Evolutionary conservation across 352 stramenopile genomes (phyloP), one percentile per base, ranked within the genome.

Genomic region (Plasmopara muralis): DNA sequence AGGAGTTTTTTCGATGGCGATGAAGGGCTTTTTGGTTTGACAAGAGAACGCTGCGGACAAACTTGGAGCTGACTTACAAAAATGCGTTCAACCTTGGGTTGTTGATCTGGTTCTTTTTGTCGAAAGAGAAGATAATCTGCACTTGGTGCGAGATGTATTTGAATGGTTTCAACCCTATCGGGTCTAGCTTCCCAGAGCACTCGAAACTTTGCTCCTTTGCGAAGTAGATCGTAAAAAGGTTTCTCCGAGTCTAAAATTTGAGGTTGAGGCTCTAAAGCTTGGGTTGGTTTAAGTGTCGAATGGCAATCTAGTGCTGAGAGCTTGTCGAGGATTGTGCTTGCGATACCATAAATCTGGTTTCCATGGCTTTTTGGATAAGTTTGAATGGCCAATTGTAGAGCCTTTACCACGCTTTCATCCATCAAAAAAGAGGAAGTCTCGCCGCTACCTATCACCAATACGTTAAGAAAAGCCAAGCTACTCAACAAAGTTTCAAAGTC

Each of bases 21-120:
- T 29, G 34, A 10, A 9, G 42, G 45, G 29, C 16, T 51, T 13
- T 9, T 39, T 25, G 14, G 20, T 41, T 49, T 41, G 16, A 16
- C 52, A 44, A 47, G 47, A 43, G 39, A 67, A 37, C 44, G 60
- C 34, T 68, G 60, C 14, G 55, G 46, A 18, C 56, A 64, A 43
- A 83, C 57, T 45, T 73, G 47, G 1, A 80, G 42, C 39, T 80
- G 70, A 44, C 53, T 73, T 8, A 72, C 45, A 14, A 77, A 83
- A 6, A 80, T 48, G 9, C 72, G 67, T 41, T 83, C 60, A 35
- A 77, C 45, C 25, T 42, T 10, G 9, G 48, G 43, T 46, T 59
- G 12, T 37, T 62, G 16, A 18, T 43, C 59, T 30, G 43, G 31
- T 33, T 50, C 39, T 46, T 74, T 41, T 10, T 69, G 63, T 4